Evolutionary conservation across 129 eudicot species (phyloP).

Genomic region (Saussurea involucrata): DNA sequence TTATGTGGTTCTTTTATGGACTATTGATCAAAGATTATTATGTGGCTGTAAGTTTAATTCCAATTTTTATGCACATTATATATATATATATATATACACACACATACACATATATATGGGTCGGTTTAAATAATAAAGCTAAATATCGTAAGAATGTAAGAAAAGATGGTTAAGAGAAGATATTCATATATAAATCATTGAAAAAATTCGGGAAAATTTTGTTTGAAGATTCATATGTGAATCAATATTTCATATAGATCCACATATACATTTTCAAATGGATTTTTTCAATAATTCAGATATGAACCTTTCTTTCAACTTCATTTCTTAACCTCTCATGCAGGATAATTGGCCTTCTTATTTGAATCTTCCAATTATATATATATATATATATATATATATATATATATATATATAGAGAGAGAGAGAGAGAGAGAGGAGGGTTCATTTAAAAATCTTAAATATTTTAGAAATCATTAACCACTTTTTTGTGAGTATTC

Average conservation of each 20-base stretch:
- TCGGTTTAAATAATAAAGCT: background rate
- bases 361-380: background rate
- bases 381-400: background rate
- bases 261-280: background rate
- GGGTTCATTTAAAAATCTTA: background rate
- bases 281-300: background rate
- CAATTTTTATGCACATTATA: background rate
- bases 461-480: background rate
- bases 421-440: background rate
- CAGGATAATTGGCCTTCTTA: too few species aligned
- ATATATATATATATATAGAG: background rate
- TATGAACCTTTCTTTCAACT: too few species aligned
- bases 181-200: background rate
- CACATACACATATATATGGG: background rate
- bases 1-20: constrained; percentile 76
- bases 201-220: background rate
- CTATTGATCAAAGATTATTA: constrained; percentile 49
- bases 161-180: background rate
- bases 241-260: background rate
- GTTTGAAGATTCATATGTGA: background rate
- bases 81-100: background rate
- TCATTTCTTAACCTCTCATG: background rate
- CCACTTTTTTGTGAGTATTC: background rate
- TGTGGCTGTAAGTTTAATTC: constrained; percentile 56
- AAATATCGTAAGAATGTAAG: background rate